Evolutionary conservation across 768 basidiomycete species (phyloP).

Genomic region (Xanthoconium purpureum): DNA sequence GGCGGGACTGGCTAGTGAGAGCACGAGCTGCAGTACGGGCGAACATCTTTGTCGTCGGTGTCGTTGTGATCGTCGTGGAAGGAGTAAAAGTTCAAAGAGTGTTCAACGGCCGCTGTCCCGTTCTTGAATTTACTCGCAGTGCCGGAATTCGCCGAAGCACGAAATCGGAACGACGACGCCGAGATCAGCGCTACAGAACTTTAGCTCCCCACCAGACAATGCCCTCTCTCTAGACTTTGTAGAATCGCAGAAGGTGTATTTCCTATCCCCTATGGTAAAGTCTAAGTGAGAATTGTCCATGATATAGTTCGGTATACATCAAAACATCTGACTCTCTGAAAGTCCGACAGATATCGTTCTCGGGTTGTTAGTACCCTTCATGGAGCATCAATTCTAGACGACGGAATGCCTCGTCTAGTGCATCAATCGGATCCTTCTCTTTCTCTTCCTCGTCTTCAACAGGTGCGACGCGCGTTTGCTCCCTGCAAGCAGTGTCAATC

Average conservation of each 20-base stretch:
- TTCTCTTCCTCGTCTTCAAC: not conserved
- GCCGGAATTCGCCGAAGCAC: conserved; percentile 15
- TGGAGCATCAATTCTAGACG: not conserved
- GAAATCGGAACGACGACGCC: not conserved
- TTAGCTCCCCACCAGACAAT: too few species aligned
- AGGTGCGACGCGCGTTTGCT: conserved; percentile 10
- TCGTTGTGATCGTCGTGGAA: conserved; percentile 13
- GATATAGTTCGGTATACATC: not conserved
- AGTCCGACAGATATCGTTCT: too few species aligned
- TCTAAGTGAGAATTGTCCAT: not conserved
- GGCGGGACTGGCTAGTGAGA: conserved; percentile 53
- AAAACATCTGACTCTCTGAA: not conserved
- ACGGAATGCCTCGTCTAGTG: not conserved
- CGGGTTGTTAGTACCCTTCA: not conserved
- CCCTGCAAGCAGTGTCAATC: conserved; percentile 5
- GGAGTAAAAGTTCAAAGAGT: not conserved
- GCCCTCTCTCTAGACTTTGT: too few species aligned
- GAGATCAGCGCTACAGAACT: not conserved
- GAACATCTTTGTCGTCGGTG: conserved; percentile 51
- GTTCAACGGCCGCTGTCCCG: not conserved
- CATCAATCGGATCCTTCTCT: not conserved
- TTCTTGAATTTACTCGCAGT: conserved; percentile 6
- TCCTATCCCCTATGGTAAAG: too few species aligned
- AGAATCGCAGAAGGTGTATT: too few species aligned
- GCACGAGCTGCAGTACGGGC: conserved; percentile 60